phyloP scores from a whole-genome alignment of 495 filamentous ascomycete species.

The Jackrogersella multiformis region DNA sequence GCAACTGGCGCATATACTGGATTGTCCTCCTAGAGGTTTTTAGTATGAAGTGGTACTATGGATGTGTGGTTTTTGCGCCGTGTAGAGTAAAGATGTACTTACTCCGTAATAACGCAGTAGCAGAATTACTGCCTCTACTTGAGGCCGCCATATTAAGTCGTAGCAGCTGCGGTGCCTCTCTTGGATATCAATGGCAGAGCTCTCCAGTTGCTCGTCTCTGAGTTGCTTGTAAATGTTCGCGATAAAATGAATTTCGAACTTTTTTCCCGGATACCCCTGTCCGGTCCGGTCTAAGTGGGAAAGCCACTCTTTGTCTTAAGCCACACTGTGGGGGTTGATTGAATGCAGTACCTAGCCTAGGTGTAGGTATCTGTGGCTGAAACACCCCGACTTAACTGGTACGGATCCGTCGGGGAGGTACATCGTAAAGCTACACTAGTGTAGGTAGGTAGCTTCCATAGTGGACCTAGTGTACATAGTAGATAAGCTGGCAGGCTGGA shows the following conservation, averaged over 20 bases:
- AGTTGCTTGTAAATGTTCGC: slow-evolving; percentile 10
- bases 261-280: slow-evolving; percentile 41
- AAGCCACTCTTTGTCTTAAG: slow-evolving; percentile 2
- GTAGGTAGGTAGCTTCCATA: background rate
- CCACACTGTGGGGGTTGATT: slow-evolving; percentile 18
- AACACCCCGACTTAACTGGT: background rate
- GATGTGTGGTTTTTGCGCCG: slow-evolving; percentile 12
- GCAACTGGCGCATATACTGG: slow-evolving; percentile 48
- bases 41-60: slow-evolving; percentile 12
- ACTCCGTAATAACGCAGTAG: slow-evolving; percentile 55
- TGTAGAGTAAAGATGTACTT: no score
- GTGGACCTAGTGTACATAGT: background rate
- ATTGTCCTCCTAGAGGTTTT: slow-evolving; percentile 35
- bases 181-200: slow-evolving; percentile 30
- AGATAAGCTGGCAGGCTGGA: background rate
- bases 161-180: slow-evolving; percentile 22
- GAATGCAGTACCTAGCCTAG: no score
- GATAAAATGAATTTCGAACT: slow-evolving; percentile 34
- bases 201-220: no score
- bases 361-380: slow-evolving; percentile 9
- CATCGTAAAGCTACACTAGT: no score
- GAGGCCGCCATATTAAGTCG: slow-evolving; percentile 57
- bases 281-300: background rate
- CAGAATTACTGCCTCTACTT: slow-evolving; percentile 58
- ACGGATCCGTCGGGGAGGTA: slow-evolving; percentile 9